Conservation (phyloP, 768 basidiomycete genomes). For the Leucosporidium scottii region DNA sequence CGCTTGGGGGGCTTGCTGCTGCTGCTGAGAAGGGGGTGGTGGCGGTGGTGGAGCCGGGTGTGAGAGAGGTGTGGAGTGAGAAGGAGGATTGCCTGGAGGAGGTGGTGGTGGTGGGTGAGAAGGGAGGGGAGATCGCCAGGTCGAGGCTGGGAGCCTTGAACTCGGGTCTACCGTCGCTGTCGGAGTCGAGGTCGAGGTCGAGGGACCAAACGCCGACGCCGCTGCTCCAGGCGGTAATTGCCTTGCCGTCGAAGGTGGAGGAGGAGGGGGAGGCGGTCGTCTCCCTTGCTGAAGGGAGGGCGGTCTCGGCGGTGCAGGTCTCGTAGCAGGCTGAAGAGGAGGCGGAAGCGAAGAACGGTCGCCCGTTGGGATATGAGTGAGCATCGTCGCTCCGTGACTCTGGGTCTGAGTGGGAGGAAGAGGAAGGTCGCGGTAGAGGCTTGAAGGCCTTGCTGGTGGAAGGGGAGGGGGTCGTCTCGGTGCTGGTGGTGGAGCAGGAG, state of each 20-base stretch:
- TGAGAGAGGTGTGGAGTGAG: background rate
- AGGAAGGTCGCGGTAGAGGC: background rate
- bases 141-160: too few species aligned
- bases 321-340: background rate
- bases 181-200: too few species aligned
- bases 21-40: too few species aligned
- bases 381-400: background rate
- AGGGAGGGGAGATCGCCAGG: background rate
- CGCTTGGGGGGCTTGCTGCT: too few species aligned
- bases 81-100: background rate
- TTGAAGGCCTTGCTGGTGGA: background rate
- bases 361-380: background rate
- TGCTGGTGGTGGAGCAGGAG: background rate
- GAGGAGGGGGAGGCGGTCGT: too few species aligned
- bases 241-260: too few species aligned
- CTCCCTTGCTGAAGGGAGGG: too few species aligned
- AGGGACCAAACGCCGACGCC: too few species aligned
- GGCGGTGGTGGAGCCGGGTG: background rate
- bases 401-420: too few species aligned
- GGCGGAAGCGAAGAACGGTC: background rate
- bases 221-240: too few species aligned
- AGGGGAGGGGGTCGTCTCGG: background rate
- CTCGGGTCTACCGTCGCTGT: too few species aligned
- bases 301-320: too few species aligned
- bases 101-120: background rate